phyloP scores from a whole-genome alignment of 345 rosid species.

The Salix arbutifolia region DNA sequence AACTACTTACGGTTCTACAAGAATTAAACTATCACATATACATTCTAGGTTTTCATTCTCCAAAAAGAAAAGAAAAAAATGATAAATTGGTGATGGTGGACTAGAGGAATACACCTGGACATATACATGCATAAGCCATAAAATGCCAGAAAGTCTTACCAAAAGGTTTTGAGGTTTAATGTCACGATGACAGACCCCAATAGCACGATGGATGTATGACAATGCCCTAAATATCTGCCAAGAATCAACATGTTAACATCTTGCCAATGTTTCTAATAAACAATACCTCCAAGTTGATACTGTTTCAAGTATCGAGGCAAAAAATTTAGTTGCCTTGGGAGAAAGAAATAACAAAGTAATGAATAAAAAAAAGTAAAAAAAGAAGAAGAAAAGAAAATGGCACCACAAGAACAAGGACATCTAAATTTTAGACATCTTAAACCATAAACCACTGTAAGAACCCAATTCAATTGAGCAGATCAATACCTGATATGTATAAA shows the following conservation, averaged over 20 bases:
- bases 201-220: slow-evolving; percentile 80
- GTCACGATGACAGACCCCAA: slow-evolving; percentile 93
- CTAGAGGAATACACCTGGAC: neutral
- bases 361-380: neutral
- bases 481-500: slow-evolving; percentile 83
- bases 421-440: neutral
- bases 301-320: neutral
- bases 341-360: neutral
- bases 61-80: no score
- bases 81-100: no score
- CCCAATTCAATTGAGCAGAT: neutral
- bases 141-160: slow-evolving; percentile 40
- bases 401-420: neutral
- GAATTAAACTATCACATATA: no score
- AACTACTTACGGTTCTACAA: no score
- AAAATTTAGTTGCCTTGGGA: neutral
- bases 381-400: neutral
- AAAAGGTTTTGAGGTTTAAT: slow-evolving; percentile 96
- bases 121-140: neutral
- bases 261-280: neutral
- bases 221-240: slow-evolving; percentile 90
- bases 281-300: neutral
- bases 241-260: slow-evolving; percentile 8
- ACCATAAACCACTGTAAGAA: neutral
- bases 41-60: no score